Base-by-base conservation (phyloP, 2,329 filamentous ascomycete species). In the Capronia epimyces region DNA sequence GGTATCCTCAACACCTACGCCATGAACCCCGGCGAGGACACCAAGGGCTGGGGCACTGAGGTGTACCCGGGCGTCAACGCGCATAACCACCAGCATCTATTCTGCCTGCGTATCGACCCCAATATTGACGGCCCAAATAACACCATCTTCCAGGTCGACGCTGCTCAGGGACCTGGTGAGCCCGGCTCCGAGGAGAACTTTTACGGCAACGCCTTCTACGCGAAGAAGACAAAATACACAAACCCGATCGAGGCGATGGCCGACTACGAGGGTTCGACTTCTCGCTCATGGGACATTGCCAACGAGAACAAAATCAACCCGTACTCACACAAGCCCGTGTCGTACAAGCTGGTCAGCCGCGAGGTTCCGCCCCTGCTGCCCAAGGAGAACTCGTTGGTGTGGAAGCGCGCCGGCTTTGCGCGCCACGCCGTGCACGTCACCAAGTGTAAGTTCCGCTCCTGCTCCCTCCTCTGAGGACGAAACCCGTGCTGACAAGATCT, bases 41-140 rank as follows among this genome's bases (percentile, higher is more conserved):
- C 86, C 7, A 75, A 86, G 24, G 88, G 87, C 53, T 95, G 88
- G 87, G 90, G 90, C 50, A 95, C 89, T 0, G 84, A 95, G 67
- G 90, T 96, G 7, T 93, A 91, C 64, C 87, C 88, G 0, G 84
- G 87, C 34, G 89, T 95, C 64, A 95, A 95, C 64, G 90, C 90
- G 0, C 90, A 95, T 72, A 95, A 95, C 72, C 90, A 96, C 69
- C 89, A 96, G 69, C 90, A 96, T 68, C 78, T 96, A 25, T 96
- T 96, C 79, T 95, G 89, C 65, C 74, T 96, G 37, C 87, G 90
- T 36, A 75, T 95, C 37, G 87, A 96, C 66, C 81, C 89, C 25
- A 93, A 91, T 64, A 80, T 96, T 49, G 90, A 95, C 65, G 90
- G 90, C 0, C 80, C 84, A 1, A 78, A 83, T 57, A 96, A 96